Evolutionary conservation across 1,139 yeast species (phyloP), one percentile per base, ranked within the genome.

Genomic region (Nakaseomyces nivariensis): DNA sequence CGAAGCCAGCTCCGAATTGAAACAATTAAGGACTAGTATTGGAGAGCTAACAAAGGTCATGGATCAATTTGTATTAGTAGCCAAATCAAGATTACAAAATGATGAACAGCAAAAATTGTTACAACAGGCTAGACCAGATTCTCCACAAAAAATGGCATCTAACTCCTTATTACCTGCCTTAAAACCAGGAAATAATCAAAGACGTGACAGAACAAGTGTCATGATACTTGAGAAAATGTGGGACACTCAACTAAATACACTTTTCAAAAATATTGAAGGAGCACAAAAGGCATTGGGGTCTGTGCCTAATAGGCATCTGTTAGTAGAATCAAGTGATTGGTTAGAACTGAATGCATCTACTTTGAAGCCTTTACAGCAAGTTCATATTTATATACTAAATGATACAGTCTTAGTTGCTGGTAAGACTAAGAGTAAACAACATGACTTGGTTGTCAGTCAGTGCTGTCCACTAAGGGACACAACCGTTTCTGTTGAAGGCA

Each of bases 211-310:
- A 46, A 78, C 85, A 48, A 82, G 90, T 49, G 80, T 89, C 48
- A 60, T 84, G 51, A 79, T 86, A 48, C 72, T 87, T 54, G 94
- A 85, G 63, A 82, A 79, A 60, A 77, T 85, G 74, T 87, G 95
- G 96, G 85, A 82, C 29, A 76, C 73, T 48, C 90, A 87, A 60
- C 72, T 90, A 60, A 79, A 77, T 50, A 77, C 81, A 6, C 69
- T 90, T 45, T 89, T 84, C 67, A 81, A 82, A 58, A 87, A 85
- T 54, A 95, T 90, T 9, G 97, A 90, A 56, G 95, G 96, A 5
- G 90, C 96, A 0, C 90, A 88, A 55, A 87, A 86, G 62, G 80
- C 77, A 56, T 72, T 90, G 46, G 86, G 89, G 27, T 79, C 88
- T 1, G 68, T 78, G 5, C 87, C 94, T 0, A 95, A 94, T 2